Evolutionary conservation across 2,329 filamentous ascomycete species (phyloP).

Genomic region (Cladosporium sp.): DNA sequence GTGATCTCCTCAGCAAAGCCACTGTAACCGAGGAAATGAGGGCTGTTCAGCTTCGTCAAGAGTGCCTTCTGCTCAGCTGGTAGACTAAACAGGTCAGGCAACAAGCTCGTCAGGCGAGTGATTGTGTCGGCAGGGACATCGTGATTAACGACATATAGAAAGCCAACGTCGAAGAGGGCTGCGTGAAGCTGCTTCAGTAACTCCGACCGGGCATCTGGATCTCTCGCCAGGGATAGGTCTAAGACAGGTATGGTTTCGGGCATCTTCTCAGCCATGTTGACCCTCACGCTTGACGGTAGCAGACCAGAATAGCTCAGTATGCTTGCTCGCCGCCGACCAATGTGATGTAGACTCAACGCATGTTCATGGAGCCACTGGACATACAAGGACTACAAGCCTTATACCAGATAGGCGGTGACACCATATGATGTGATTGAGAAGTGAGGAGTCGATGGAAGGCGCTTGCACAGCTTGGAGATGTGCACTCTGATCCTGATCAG

Average conservation of each 20-base stretch:
- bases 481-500: neutral
- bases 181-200: conserved; percentile 48
- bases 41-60: conserved; percentile 53
- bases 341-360: neutral
- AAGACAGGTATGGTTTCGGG: conserved; percentile 47
- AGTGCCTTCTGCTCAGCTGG: conserved; percentile 40
- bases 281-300: neutral
- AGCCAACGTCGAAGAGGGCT: conserved; percentile 54
- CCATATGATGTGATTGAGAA: neutral
- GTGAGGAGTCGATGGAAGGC: neutral
- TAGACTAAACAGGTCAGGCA: conserved; percentile 50
- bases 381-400: neutral
- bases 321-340: neutral
- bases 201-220: conserved; percentile 35
- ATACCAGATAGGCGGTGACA: neutral
- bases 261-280: neutral
- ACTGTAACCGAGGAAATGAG: conserved; percentile 63
- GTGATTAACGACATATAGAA: conserved; percentile 56
- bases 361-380: neutral
- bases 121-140: conserved; percentile 43
- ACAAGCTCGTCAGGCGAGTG: conserved; percentile 39
- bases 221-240: conserved; percentile 48
- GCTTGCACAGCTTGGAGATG: neutral
- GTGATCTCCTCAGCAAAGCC: conserved; percentile 58
- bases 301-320: neutral